Conservation (phyloP, 1,284 basidiomycete species). For the Fomitopsis pinicola region DNA sequence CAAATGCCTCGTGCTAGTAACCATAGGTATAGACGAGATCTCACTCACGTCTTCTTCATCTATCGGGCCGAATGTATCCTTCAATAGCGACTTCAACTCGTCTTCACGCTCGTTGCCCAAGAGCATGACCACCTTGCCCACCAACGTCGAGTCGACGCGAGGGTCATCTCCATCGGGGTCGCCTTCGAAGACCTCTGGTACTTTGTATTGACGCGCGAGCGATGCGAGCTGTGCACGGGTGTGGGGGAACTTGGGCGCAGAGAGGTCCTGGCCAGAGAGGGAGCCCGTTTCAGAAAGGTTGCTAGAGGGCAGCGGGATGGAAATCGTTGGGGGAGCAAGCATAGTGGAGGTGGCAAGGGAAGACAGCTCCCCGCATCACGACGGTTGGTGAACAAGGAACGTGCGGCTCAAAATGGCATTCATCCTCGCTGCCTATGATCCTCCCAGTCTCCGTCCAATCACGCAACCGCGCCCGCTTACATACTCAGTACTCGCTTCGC, state of each 20-base stretch:
- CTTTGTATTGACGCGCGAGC: slow-evolving; percentile 67
- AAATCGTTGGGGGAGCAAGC: slow-evolving; percentile 18
- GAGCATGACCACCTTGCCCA: slow-evolving; percentile 65
- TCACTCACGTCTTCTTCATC: slow-evolving; percentile 69
- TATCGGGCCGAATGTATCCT: slow-evolving; percentile 57
- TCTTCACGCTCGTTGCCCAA: slow-evolving; percentile 84
- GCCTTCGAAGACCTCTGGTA: slow-evolving; percentile 46
- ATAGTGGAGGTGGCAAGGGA: slow-evolving; percentile 9
- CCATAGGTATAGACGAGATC: background rate
- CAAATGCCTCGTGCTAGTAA: background rate
- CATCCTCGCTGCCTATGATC: background rate
- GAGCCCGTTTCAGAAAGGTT: slow-evolving; percentile 16
- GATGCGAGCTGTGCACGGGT: slow-evolving; percentile 72
- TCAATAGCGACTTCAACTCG: slow-evolving; percentile 72
- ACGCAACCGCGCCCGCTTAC: background rate
- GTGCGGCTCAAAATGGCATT: background rate
- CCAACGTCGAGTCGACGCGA: slow-evolving; percentile 51
- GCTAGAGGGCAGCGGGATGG: slow-evolving; percentile 17
- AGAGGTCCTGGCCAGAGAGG: slow-evolving; percentile 13
- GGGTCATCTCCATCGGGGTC: slow-evolving; percentile 56
- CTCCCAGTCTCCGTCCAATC: background rate
- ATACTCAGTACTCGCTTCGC: background rate
- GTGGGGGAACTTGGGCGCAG: slow-evolving; percentile 60
- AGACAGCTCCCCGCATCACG: slow-evolving; percentile 8
- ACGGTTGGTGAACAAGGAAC: slow-evolving; percentile 4